Conservation (phyloP, 192 early-diverging fungal species). For the Backusella circina region DNA sequence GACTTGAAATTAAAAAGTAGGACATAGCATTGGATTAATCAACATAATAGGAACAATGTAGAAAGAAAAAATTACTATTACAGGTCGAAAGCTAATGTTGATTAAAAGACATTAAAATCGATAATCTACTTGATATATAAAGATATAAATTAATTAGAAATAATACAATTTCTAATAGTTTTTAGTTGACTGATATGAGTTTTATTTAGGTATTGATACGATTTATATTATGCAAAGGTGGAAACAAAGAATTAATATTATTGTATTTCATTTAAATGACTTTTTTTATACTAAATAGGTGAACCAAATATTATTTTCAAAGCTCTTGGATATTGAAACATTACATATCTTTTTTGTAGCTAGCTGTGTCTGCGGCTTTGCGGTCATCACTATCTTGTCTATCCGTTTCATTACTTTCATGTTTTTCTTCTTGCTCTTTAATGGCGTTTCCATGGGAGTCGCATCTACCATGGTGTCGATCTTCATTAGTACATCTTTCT, state of each 20-base stretch:
- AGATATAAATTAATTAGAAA: background rate
- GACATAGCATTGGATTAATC: background rate
- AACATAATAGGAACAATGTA: too few relatives aligned
- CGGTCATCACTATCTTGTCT: background rate
- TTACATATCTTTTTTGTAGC: background rate
- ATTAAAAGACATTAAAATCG: background rate
- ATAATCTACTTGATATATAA: background rate
- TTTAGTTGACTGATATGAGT: background rate
- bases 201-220: background rate
- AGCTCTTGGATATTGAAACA: background rate
- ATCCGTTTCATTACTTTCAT: background rate
- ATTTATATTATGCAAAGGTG: background rate
- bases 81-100: background rate
- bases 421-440: background rate
- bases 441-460: background rate
- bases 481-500: background rate
- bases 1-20: background rate
- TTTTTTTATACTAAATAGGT: background rate
- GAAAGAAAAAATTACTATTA: background rate
- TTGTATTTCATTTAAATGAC: background rate
- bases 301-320: background rate
- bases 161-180: background rate
- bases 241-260: background rate
- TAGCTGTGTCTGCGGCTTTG: background rate
- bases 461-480: background rate